A percentile compares a stretch with the other conserved stretches of the same genome.
These are phyloP conservation scores for Ogataea ramenticola DNA, from an alignment of 805 yeast species.

Conservation along the genomic window DNA sequence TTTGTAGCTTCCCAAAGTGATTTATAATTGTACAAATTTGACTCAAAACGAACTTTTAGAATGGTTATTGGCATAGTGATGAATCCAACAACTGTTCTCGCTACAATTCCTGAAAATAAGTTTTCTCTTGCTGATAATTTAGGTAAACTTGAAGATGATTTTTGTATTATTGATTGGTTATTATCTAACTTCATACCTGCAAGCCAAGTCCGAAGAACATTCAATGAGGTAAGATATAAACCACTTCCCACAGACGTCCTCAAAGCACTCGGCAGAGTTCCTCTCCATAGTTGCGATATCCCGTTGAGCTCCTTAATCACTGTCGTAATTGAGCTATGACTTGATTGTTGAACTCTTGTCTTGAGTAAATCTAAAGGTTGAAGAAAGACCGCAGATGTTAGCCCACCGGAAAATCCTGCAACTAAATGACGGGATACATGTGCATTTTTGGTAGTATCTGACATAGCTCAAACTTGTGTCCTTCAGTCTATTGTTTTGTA, in stretches of 20 bases:
- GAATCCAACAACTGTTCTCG: conserved; percentile 77
- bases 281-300: conserved; percentile 72
- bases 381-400: conserved; percentile 67
- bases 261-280: conserved; percentile 84
- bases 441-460: conserved; percentile 2
- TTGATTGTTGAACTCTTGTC: conserved; percentile 72
- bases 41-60: conserved; percentile 82
- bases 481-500: too few relatives aligned
- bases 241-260: conserved; percentile 91
- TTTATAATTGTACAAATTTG: conserved; percentile 63
- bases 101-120: conserved; percentile 65
- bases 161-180: background rate
- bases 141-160: conserved; percentile 49
- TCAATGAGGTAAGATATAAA: conserved; percentile 68
- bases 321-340: conserved; percentile 22
- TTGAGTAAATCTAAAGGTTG: conserved; percentile 89
- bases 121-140: conserved; percentile 64
- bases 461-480: too few relatives aligned
- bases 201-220: conserved; percentile 47
- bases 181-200: conserved; percentile 23
- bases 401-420: conserved; percentile 83
- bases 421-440: conserved; percentile 44
- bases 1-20: conserved; percentile 54
- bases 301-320: conserved; percentile 34
- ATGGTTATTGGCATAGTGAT: conserved; percentile 93